These are phyloP conservation scores for Pinus tabuliformis DNA, from an alignment of 75 land plant species.

Conservation along the genomic window DNA sequence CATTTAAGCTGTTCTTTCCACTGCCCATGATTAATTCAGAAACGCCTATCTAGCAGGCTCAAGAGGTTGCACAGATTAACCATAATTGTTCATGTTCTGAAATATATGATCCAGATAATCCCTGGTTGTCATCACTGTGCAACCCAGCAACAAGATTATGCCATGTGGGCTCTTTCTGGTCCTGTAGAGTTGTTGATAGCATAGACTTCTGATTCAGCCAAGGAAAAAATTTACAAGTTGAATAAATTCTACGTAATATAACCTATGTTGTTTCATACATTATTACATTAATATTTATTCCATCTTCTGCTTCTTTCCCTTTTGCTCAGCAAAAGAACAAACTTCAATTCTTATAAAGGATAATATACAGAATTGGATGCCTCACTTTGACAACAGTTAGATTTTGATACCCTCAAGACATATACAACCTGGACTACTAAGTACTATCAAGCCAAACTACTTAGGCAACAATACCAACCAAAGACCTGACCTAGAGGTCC, in stretches of 20 bases:
- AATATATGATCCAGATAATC: conserved; percentile 1
- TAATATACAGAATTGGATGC: no score
- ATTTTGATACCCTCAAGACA: no score
- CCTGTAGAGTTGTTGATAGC: background rate
- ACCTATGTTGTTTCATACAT: no score
- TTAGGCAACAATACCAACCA: no score
- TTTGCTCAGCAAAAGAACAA: no score
- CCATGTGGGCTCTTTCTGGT: background rate
- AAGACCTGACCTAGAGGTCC: no score
- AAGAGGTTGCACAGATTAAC: background rate
- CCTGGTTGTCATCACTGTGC: conserved; percentile 2
- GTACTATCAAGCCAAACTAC: no score
- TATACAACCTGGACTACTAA: no score
- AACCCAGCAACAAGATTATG: background rate
- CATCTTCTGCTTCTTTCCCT: no score
- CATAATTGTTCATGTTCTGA: background rate
- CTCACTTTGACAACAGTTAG: no score
- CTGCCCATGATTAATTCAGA: conserved; percentile 6
- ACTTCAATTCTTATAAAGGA: no score
- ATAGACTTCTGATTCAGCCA: background rate
- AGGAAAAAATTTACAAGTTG: background rate
- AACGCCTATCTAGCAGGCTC: background rate
- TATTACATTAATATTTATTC: no score
- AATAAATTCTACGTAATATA: background rate
- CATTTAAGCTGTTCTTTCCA: background rate